Conservation (phyloP, 2,329 filamentous ascomycete genomes). For the Ilyonectria robusta region DNA sequence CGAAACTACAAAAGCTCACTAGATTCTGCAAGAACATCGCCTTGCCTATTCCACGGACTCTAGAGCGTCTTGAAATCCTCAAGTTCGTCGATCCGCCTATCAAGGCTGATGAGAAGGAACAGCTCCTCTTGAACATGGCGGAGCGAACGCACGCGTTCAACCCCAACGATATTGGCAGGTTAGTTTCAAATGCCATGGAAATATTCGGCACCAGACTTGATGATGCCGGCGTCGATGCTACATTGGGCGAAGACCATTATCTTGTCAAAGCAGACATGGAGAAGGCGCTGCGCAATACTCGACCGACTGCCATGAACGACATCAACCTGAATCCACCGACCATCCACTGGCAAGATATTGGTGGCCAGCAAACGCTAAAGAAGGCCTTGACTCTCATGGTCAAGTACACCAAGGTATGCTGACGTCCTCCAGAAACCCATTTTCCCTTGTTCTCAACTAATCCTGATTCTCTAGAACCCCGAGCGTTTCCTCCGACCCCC, state of each 20-base stretch:
- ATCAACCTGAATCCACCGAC: constrained; percentile 91
- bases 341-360: constrained; percentile 89
- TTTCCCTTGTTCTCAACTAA: constrained; percentile 27
- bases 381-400: constrained; percentile 68
- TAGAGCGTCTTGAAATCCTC: constrained; percentile 81
- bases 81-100: constrained; percentile 68
- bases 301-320: constrained; percentile 89
- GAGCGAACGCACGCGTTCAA: constrained; percentile 90
- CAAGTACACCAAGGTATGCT: constrained; percentile 54
- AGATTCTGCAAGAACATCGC: constrained; percentile 78
- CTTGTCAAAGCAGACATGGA: constrained; percentile 69
- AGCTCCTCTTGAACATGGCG: constrained; percentile 72
- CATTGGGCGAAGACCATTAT: constrained; percentile 44
- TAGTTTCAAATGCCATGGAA: constrained; percentile 62
- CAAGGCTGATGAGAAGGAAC: constrained; percentile 63
- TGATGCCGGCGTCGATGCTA: constrained; percentile 32
- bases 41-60: constrained; percentile 81
- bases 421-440: not conserved
- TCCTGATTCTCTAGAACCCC: constrained; percentile 40
- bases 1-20: constrained; percentile 74
- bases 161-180: constrained; percentile 78
- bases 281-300: constrained; percentile 76
- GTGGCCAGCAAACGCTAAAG: constrained; percentile 85
- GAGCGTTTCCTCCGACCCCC: constrained; percentile 65
- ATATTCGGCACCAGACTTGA: constrained; percentile 47